Evolutionary conservation across 345 rosid genomes (phyloP).

Genomic region (Abelmoschus esculentus): DNA sequence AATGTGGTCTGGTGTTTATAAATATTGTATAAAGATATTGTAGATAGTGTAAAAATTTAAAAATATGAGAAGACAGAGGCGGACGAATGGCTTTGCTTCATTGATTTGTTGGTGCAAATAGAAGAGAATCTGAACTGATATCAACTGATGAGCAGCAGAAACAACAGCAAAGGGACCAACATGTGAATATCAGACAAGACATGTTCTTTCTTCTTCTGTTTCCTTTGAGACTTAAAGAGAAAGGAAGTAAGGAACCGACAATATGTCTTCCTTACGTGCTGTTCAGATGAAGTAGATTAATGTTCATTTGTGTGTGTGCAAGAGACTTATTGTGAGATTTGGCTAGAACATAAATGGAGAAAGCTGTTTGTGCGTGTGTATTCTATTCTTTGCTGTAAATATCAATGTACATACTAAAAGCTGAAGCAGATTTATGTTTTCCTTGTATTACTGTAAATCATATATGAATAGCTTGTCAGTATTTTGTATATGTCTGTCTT

Average conservation of each 20-base stretch:
- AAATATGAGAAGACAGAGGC: neutral
- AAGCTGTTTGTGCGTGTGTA: neutral
- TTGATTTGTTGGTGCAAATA: neutral
- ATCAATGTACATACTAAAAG: conserved; percentile 12
- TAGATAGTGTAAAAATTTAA: neutral
- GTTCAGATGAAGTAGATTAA: conserved; percentile 1
- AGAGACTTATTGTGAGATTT: neutral
- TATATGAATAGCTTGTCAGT: neutral
- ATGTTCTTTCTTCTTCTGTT: neutral
- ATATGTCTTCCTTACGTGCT: neutral
- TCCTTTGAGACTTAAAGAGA: neutral
- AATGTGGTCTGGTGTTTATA: conserved; percentile 8
- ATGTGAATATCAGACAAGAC: neutral
- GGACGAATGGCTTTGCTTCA: conserved; percentile 1
- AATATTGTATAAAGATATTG: conserved; percentile 10
- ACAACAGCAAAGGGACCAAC: neutral
- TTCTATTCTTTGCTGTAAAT: conserved; percentile 19
- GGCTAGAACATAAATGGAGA: neutral
- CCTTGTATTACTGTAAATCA: neutral
- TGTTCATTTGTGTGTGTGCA: neutral
- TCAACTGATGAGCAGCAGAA: neutral
- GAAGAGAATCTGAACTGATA: conserved; percentile 11
- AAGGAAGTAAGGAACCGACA: neutral
- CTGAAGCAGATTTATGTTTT: conserved; percentile 6
- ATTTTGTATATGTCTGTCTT: neutral